A percentile compares a stretch with the other conserved stretches of the same genome.
These are phyloP conservation scores for Cordyceps farinosa DNA, from an alignment of 2,329 filamentous ascomycete genomes.

Conservation along the genomic window DNA sequence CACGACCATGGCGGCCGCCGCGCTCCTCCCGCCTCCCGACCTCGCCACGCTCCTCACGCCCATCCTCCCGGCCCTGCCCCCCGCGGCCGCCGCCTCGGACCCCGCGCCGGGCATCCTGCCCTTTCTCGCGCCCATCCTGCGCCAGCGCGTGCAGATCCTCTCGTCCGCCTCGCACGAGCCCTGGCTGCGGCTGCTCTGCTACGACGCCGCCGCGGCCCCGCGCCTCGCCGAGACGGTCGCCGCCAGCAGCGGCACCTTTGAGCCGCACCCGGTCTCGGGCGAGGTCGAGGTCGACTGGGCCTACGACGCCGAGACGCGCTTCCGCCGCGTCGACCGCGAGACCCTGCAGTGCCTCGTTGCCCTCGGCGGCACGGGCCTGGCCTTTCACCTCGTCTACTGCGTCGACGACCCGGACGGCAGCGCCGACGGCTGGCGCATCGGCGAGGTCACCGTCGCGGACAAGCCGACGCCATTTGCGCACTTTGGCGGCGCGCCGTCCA, in stretches of 20 bases:
- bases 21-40: constrained; percentile 41
- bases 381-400: constrained; percentile 68
- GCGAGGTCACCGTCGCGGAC: constrained; percentile 63
- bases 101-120: constrained; percentile 56
- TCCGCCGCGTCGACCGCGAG: constrained; percentile 68
- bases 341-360: constrained; percentile 67
- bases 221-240: constrained; percentile 59
- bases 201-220: constrained; percentile 55
- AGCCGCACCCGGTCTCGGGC: constrained; percentile 77
- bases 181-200: constrained; percentile 72
- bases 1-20: constrained; percentile 17
- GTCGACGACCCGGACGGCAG: constrained; percentile 59
- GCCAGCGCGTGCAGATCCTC: constrained; percentile 64
- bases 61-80: constrained; percentile 57
- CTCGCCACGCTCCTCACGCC: constrained; percentile 49
- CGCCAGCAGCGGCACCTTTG: constrained; percentile 52
- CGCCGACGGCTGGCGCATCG: constrained; percentile 66
- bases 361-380: constrained; percentile 58
- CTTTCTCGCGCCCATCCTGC: constrained; percentile 61
- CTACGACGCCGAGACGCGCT: constrained; percentile 59
- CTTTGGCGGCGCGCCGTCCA: constrained; percentile 48
- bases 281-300: constrained; percentile 73
- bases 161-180: constrained; percentile 57
- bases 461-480: constrained; percentile 48
- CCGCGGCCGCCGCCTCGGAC: constrained; percentile 54